Conservation (phyloP, 177 flowering plant species). For the Vitis hybrid region DNA sequence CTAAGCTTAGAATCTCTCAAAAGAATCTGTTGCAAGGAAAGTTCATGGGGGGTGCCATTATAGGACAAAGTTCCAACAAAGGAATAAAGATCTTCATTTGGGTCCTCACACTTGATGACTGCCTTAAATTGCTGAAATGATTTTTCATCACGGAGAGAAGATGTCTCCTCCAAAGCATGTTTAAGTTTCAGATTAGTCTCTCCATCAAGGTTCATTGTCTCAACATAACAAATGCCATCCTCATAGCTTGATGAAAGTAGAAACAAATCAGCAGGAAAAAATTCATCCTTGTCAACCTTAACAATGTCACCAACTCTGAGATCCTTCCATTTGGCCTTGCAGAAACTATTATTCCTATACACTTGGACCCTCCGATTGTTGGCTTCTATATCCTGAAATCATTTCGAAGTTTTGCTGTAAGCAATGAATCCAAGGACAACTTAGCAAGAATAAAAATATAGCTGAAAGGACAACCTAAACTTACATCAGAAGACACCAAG, state of each 20-base stretch:
- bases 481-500: too few species aligned
- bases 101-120: conserved; percentile 81
- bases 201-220: conserved; percentile 89
- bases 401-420: neutral
- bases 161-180: conserved; percentile 61
- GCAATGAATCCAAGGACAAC: neutral
- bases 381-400: conserved; percentile 70
- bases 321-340: conserved; percentile 61
- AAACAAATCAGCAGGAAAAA: conserved; percentile 85
- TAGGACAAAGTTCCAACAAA: conserved; percentile 65
- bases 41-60: conserved; percentile 43
- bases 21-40: conserved; percentile 71
- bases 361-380: conserved; percentile 68
- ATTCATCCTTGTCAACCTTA: conserved; percentile 67
- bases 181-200: conserved; percentile 85
- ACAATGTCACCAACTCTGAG: conserved; percentile 81
- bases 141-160: conserved; percentile 42
- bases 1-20: conserved; percentile 86
- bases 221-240: conserved; percentile 87
- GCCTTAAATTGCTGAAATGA: conserved; percentile 56
- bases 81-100: conserved; percentile 78
- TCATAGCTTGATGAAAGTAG: conserved; percentile 81
- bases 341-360: conserved; percentile 37
- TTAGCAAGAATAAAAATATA: neutral
- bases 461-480: neutral